phyloP scores from a whole-genome alignment of 1,284 basidiomycete genomes.

The Trichosporon sp. region DNA sequence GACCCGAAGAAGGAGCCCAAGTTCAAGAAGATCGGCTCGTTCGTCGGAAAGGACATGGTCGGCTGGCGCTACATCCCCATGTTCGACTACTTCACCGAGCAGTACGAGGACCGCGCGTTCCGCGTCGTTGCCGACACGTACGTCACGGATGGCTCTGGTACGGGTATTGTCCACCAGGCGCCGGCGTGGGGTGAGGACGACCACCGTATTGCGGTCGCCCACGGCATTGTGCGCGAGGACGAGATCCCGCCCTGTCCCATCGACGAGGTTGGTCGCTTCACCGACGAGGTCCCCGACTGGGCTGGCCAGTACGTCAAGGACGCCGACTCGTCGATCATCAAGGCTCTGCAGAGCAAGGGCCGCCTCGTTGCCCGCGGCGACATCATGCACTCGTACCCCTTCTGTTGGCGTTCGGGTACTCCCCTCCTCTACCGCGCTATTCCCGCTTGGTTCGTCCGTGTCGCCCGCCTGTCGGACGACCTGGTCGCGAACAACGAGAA shows the following conservation, averaged over 20 bases:
- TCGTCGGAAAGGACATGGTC: constrained; percentile 86
- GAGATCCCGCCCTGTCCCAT: constrained; percentile 95
- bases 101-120: constrained; percentile 90
- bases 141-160: constrained; percentile 89
- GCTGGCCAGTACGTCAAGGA: constrained; percentile 87
- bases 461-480: constrained; percentile 74
- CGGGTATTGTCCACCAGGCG: constrained; percentile 98
- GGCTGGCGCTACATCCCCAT: constrained; percentile 95
- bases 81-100: constrained; percentile 93
- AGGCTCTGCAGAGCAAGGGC: constrained; percentile 79
- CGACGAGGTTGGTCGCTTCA: constrained; percentile 84
- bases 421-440: constrained; percentile 95
- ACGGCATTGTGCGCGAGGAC: constrained; percentile 74
- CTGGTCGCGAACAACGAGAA: constrained; percentile 85
- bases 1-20: constrained; percentile 77
- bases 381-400: constrained; percentile 88
- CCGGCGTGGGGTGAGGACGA: constrained; percentile 99
- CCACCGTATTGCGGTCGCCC: constrained; percentile 81
- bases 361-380: constrained; percentile 83
- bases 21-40: constrained; percentile 82
- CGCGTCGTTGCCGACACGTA: constrained; percentile 85
- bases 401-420: constrained; percentile 94
- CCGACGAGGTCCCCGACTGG: constrained; percentile 83
- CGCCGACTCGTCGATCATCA: constrained; percentile 92
- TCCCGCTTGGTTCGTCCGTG: constrained; percentile 93